phyloP scores from a whole-genome alignment of 768 basidiomycete species.

The Suillus plorans region DNA sequence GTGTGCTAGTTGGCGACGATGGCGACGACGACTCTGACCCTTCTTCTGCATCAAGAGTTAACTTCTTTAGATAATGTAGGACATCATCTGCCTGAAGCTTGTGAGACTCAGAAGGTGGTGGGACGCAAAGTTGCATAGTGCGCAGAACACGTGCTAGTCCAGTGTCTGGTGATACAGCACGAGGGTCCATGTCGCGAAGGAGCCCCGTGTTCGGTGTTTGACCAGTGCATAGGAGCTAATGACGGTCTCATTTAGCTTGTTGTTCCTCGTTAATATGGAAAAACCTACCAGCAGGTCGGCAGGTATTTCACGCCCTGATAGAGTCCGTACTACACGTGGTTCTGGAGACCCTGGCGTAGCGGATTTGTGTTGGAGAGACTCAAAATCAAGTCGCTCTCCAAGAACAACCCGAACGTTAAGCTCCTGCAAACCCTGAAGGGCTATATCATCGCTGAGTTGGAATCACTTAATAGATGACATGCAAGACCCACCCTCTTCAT shows the following conservation, averaged over 20 bases:
- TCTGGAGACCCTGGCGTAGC: neutral
- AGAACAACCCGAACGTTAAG: conserved; percentile 49
- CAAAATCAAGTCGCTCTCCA: conserved; percentile 52
- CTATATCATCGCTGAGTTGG: conserved; percentile 17
- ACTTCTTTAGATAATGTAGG: neutral
- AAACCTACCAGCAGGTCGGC: conserved; percentile 50
- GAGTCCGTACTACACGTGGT: conserved; percentile 40
- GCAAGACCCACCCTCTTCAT: conserved; percentile 44
- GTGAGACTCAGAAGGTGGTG: neutral
- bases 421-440: conserved; percentile 39
- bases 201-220: conserved; percentile 57
- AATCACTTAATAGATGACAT: neutral
- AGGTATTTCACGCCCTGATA: conserved; percentile 48
- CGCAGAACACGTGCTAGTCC: conserved; percentile 45
- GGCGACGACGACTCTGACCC: no score
- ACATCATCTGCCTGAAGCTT: neutral
- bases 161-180: conserved; percentile 38
- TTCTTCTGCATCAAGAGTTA: neutral
- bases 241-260: neutral
- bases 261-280: neutral
- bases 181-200: conserved; percentile 41
- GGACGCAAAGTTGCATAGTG: conserved; percentile 44
- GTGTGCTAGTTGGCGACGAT: no score
- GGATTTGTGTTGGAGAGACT: conserved; percentile 27
- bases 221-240: conserved; percentile 59